A percentile compares a stretch with the other conserved stretches of the same genome.
phyloP scores from a whole-genome alignment of 2,329 filamentous ascomycete species.

The Exophiala viscosa region DNA sequence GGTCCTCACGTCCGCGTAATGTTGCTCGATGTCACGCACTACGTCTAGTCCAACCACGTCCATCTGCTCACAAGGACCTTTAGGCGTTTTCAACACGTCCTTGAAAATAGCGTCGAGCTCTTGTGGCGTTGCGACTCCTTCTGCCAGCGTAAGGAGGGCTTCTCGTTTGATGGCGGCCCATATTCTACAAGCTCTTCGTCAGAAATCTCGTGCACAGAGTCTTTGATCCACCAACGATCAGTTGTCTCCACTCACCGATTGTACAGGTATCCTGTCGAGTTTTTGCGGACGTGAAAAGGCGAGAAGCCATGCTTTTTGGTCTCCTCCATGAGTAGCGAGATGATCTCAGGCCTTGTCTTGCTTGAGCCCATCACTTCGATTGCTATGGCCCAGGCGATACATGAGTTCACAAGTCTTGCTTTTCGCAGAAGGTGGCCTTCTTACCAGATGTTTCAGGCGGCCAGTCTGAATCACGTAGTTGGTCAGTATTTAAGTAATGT shows the following conservation, averaged over 20 bases:
- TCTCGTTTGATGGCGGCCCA: slow-evolving; percentile 45
- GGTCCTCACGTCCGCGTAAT: slow-evolving; percentile 35
- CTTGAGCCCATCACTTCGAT: slow-evolving; percentile 41
- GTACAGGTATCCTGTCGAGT: slow-evolving; percentile 40
- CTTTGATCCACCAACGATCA: not conserved
- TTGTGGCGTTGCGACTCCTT: slow-evolving; percentile 35
- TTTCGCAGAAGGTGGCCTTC: not conserved
- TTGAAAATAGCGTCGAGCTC: slow-evolving; percentile 40
- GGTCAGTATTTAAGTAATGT: not conserved
- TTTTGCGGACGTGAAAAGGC: slow-evolving; percentile 36
- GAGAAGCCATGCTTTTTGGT: slow-evolving; percentile 35
- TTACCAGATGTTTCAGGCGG: slow-evolving; percentile 36
- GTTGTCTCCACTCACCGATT: slow-evolving; percentile 32
- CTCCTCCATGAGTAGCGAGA: slow-evolving; percentile 32
- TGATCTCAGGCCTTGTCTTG: slow-evolving; percentile 32
- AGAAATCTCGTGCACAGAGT: not conserved
- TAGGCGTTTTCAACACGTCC: slow-evolving; percentile 34
- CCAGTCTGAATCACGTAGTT: slow-evolving; percentile 32
- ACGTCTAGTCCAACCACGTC: slow-evolving; percentile 42
- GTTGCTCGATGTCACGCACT: slow-evolving; percentile 39
- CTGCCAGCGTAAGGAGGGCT: slow-evolving; percentile 34
- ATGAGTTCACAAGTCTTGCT: not conserved
- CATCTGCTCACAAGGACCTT: slow-evolving; percentile 41
- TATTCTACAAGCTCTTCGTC: slow-evolving; percentile 25
- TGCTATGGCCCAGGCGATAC: slow-evolving; percentile 12